These are phyloP conservation scores for Ceriops tagal DNA, from an alignment of 345 rosid species.

Conservation along the genomic window DNA sequence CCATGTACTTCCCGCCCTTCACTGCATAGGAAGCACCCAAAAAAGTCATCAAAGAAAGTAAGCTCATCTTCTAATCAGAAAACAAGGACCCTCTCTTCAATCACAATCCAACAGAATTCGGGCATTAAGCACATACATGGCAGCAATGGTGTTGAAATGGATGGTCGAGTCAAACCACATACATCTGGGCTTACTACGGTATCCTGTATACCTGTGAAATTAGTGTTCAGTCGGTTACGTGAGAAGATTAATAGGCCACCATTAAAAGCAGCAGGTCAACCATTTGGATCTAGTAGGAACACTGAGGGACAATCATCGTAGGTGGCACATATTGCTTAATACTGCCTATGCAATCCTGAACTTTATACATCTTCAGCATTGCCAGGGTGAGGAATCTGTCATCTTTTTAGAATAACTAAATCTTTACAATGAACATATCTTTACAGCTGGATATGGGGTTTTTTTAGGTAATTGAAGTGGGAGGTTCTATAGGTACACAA, in stretches of 20 bases:
- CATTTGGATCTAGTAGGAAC: slow-evolving; percentile 30
- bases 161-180: slow-evolving; percentile 60
- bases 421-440: too few relatives aligned
- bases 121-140: slow-evolving; percentile 33
- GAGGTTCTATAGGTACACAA: slow-evolving; percentile 19
- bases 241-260: slow-evolving; percentile 99
- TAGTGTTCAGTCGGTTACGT: slow-evolving; percentile 92
- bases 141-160: slow-evolving; percentile 33
- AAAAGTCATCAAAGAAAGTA: slow-evolving; percentile 50
- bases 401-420: slow-evolving; percentile 13
- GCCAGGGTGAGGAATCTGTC: slow-evolving; percentile 13
- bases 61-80: slow-evolving; percentile 64
- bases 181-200: slow-evolving; percentile 77
- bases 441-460: slow-evolving; percentile 16
- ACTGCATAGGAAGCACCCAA: slow-evolving; percentile 44
- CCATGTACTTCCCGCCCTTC: slow-evolving; percentile 40
- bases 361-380: slow-evolving; percentile 3
- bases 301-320: slow-evolving; percentile 39
- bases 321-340: slow-evolving; percentile 27
- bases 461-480: background rate
- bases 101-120: slow-evolving; percentile 52
- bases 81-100: slow-evolving; percentile 78
- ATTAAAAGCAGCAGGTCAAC: slow-evolving; percentile 51
- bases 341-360: slow-evolving; percentile 23
- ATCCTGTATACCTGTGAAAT: slow-evolving; percentile 92